phyloP scores from a whole-genome alignment of 192 early-diverging fungal species.

The Backusella psychrophila region DNA sequence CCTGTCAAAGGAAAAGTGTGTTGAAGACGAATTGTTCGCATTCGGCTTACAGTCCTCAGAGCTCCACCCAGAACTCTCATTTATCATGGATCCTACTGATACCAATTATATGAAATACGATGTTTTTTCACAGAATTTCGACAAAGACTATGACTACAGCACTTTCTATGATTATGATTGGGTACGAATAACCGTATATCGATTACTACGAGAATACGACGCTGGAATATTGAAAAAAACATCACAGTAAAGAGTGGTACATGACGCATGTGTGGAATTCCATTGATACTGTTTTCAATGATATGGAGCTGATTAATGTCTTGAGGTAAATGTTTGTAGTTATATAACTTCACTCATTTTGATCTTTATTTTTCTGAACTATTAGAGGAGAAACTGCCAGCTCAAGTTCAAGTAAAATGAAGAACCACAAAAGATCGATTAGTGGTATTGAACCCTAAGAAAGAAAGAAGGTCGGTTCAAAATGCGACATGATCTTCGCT shows the following conservation, averaged over 20 bases:
- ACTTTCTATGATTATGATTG: constrained; percentile 7
- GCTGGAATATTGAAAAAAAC: neutral
- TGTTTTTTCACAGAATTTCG: neutral
- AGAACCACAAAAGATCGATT: too few species aligned
- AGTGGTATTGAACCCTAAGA: too few species aligned
- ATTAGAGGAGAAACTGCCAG: too few species aligned
- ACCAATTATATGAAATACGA: neutral
- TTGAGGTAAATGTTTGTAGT: too few species aligned
- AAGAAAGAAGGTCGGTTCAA: too few species aligned
- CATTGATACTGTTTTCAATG: constrained; percentile 5
- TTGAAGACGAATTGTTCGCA: neutral
- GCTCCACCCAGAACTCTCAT: neutral
- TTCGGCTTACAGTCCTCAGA: neutral
- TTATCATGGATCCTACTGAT: neutral
- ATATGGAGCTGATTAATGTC: neutral
- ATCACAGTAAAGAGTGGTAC: neutral
- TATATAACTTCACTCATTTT: too few species aligned
- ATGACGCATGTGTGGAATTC: neutral
- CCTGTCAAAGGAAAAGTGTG: neutral
- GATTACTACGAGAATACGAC: constrained; percentile 1
- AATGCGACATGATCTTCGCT: too few species aligned
- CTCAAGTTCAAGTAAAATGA: too few species aligned
- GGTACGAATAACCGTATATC: neutral
- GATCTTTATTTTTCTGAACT: too few species aligned
- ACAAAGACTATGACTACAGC: neutral